Evolutionary conservation across 1,284 basidiomycete genomes (phyloP), one percentile per base, ranked within the genome.

Genomic region (Xerocomus amazonicus): DNA sequence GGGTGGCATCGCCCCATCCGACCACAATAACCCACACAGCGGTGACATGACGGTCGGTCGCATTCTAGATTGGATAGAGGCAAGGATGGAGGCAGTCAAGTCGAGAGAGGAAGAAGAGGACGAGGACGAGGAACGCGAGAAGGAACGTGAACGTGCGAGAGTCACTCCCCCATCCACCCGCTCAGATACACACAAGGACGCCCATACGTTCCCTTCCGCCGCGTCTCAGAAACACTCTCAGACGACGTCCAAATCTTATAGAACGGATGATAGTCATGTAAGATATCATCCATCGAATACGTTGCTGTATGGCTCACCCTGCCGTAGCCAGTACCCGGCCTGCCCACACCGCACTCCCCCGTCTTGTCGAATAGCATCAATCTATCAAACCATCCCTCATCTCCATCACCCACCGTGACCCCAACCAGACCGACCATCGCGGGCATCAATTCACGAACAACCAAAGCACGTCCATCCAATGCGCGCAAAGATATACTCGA

Each of bases 21-120:
- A 59, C 41, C 63, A 4, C 19, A 23, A 66, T 34, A 70, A 69
- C 41, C 59, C 69, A 31, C 72, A 72, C 29, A 73, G 70, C 45
- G 76, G 76, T 48, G 79, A 77, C 44, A 80, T 87, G 77, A 80
- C 83, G 0, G 84, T 90, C 58, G 86, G 83, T 13, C 69, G 82
- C 38, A 81, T 90, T 47, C 80, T 90, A 81, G 86, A 90, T 58
- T 90, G 87, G 81, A 79, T 84, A 53, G 83, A 85, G 58, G 83
- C 81, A 2, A 68, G 83, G 50, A 68, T 88, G 38, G 87, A 90
- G 31, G 86, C 85, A 0, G 78, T 89, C 48, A 79, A 75, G 58
- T 73, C 79, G 3, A 73, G 81, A 45, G 84, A 87, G 50, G 85
- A 87, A 48, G 87, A 89, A 61, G 87, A 88, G 53, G 85, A 87